These are phyloP conservation scores for Fusarium redolens DNA, from an alignment of 2,329 filamentous ascomycete species.

Conservation along the genomic window DNA sequence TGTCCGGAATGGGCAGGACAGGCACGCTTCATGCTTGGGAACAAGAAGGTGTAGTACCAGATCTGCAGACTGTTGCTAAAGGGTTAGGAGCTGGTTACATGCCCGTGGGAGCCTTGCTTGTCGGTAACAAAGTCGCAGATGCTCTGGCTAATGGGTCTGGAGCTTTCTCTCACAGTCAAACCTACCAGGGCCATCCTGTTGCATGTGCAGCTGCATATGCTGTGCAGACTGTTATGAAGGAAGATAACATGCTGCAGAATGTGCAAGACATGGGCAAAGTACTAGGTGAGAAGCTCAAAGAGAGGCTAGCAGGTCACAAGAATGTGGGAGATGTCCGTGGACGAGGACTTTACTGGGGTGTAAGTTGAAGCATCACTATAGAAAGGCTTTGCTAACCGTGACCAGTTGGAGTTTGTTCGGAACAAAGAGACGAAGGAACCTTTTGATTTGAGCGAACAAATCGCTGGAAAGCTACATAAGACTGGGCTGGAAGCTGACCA, in stretches of 20 bases:
- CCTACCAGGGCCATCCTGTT: slow-evolving; percentile 59
- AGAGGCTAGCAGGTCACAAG: slow-evolving; percentile 14
- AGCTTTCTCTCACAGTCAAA: slow-evolving; percentile 68
- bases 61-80: slow-evolving; percentile 75
- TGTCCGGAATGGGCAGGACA: slow-evolving; percentile 74
- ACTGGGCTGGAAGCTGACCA: neutral
- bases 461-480: slow-evolving; percentile 26
- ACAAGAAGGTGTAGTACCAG: slow-evolving; percentile 65
- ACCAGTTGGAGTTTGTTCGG: slow-evolving; percentile 27
- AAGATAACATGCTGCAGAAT: slow-evolving; percentile 32
- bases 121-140: slow-evolving; percentile 17
- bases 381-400: neutral
- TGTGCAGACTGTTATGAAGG: slow-evolving; percentile 47
- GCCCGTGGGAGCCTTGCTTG: slow-evolving; percentile 26
- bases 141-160: slow-evolving; percentile 23
- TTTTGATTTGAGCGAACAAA: neutral
- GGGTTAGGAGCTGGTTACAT: slow-evolving; percentile 60
- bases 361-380: neutral
- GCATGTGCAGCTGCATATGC: slow-evolving; percentile 53
- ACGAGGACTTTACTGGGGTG: slow-evolving; percentile 36
- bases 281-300: neutral
- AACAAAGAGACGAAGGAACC: slow-evolving; percentile 16
- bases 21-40: slow-evolving; percentile 74
- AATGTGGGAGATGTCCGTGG: slow-evolving; percentile 39
- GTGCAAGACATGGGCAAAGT: slow-evolving; percentile 2